Conservation (phyloP, 2,329 filamentous ascomycete species). For the Hymenotorrendiella dingleyae region DNA sequence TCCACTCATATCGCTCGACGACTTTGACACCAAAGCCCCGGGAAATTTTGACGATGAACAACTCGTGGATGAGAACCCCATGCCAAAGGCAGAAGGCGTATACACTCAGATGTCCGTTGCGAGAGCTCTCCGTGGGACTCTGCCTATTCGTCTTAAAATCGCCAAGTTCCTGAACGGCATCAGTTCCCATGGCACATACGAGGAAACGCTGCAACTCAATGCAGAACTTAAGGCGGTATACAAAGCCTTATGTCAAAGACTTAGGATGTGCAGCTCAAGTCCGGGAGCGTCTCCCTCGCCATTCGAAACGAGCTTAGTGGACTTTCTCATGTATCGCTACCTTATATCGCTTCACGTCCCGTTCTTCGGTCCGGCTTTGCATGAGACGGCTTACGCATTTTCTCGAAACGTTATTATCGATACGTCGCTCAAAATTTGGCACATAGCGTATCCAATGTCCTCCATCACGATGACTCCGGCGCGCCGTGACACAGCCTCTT, state of each 20-base stretch:
- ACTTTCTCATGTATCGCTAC: constrained; percentile 44
- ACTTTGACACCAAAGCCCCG: constrained; percentile 45
- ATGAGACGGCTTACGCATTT: constrained; percentile 42
- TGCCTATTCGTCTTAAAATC: no score
- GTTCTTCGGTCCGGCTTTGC: constrained; percentile 37
- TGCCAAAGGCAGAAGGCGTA: constrained; percentile 29
- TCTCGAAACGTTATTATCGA: constrained; percentile 45
- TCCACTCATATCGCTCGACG: constrained; percentile 37
- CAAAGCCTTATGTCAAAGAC: no score
- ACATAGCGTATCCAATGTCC: constrained; percentile 31
- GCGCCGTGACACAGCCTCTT: no score
- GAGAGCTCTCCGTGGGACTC: no score
- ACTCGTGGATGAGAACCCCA: constrained; percentile 30
- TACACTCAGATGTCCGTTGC: constrained; percentile 39
- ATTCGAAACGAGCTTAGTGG: no score
- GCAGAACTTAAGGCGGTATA: no score
- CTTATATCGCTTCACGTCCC: constrained; percentile 51
- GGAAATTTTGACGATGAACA: constrained; percentile 46
- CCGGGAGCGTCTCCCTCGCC: no score
- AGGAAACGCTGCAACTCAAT: no score
- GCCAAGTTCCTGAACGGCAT: no score
- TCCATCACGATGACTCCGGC: no score
- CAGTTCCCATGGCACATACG: no score
- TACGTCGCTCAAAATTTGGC: constrained; percentile 42
- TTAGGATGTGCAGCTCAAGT: no score